Evolutionary conservation across 495 filamentous ascomycete genomes (phyloP).

Genomic region (Daldinia caldariorum): DNA sequence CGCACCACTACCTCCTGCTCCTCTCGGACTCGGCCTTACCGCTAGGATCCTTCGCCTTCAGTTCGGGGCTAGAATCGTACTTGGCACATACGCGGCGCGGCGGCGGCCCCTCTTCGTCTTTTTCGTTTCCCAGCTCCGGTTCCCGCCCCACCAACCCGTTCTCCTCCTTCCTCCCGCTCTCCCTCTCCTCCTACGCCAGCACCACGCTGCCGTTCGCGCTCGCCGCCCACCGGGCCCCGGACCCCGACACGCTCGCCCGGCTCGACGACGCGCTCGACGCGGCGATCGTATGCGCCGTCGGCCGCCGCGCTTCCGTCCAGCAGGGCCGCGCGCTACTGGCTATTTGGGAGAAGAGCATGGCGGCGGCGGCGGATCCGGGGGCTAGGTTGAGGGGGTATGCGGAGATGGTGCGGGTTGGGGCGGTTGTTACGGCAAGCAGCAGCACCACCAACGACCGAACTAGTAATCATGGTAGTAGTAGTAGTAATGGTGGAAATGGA

Average conservation of each 20-base stretch:
- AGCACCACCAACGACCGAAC: too few species aligned
- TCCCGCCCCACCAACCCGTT: conserved; percentile 58
- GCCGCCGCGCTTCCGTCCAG: conserved; percentile 80
- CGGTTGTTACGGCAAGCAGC: too few species aligned
- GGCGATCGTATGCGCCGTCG: conserved; percentile 84
- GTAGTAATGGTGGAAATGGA: neutral
- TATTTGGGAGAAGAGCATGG: conserved; percentile 87
- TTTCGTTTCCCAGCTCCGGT: neutral
- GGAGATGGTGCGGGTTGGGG: conserved; percentile 46
- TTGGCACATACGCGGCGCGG: conserved; percentile 74
- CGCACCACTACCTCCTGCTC: conserved; percentile 81
- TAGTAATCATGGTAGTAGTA: too few species aligned
- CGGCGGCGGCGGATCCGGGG: conserved; percentile 34
- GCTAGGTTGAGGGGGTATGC: conserved; percentile 50
- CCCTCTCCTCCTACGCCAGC: conserved; percentile 78
- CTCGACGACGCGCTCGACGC: conserved; percentile 91
- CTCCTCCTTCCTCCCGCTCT: conserved; percentile 78
- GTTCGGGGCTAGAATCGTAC: conserved; percentile 91
- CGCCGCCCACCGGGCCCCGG: conserved; percentile 73
- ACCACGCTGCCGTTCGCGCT: conserved; percentile 88
- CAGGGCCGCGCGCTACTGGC: conserved; percentile 87
- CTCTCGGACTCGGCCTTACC: conserved; percentile 96
- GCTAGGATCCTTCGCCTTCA: conserved; percentile 96
- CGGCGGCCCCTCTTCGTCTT: conserved; percentile 34
- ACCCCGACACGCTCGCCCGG: conserved; percentile 53